Evolutionary conservation across 2,329 filamentous ascomycete species (phyloP), one percentile per base, ranked within the genome.

Genomic region (Fusarium mundagurra): DNA sequence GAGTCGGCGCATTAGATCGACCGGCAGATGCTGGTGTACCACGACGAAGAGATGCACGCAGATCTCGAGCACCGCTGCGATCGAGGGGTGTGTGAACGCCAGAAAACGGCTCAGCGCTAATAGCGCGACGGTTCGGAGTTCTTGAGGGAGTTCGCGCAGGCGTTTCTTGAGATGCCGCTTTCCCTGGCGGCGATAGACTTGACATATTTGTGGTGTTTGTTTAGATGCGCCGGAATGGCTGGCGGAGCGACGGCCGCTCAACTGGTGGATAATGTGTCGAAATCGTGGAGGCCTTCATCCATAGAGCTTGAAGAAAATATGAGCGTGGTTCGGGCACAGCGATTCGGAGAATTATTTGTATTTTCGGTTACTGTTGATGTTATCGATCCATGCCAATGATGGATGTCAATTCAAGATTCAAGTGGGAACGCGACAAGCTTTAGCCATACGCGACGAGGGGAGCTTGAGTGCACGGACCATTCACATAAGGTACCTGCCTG

Each of bases 1-100:
- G 90, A 24, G 90, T 92, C 7, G 86, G 83, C 18, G 84, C 83
- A 80, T 85, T 84, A 71, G 81, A 82, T 57, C 84, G 81, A 5
- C 82, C 76, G 17, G 78, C 87, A 5, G 88, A 88, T 39, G 84
- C 85, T 16, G 86, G 85, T 45, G 85, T 84, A 17, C 85, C 85
- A 38, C 82, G 82, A 20, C 83, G 78, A 38, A 83, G 76, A 6
- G 83, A 84, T 58, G 82, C 83, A 53, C 83, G 80, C 38, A 83
- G 77, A 24, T 84, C 81, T 33, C 82, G 82, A 7, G 81, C 70
- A 36, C 76, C 76, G 33, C 73, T 80, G 41, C 83, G 81, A 60
- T 84, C 79, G 68, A 85, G 84, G 7, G 86, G 85, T 8, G 86
- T 86, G 64, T 83, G 82, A n/a, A 86, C 67, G 13, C 81, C 83